Base-by-base conservation (phyloP, 345 rosid species). In the Corchorus capsularis region DNA sequence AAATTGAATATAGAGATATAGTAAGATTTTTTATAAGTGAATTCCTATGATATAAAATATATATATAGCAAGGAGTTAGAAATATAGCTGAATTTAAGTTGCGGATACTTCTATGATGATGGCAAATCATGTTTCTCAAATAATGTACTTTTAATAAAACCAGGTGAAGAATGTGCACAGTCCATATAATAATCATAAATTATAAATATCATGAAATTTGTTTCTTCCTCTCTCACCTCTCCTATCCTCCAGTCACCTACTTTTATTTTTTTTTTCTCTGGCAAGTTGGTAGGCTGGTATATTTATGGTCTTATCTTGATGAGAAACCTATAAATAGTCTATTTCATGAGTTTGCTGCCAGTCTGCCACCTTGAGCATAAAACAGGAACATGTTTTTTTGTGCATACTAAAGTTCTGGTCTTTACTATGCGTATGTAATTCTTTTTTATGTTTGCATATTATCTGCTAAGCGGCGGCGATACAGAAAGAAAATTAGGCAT, bases 261-360 rank as follows among this genome's bases (percentile, higher is more conserved):
- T n/a, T n/a, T n/a, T n/a, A n/a, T n/a, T n/a, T n/a, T 2, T 15
- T 35, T 35, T 35, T 12, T 22, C 35, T 66, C 16, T 50, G 34
- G 10, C 41, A 16, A 50, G 73, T 69, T 69, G 47, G n/a, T 52
- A 69, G 73, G 73, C 57, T 69, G 27, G 46, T 69, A 45, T 69
- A 69, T 53, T 69, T 34, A 35, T 34, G 9, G 32, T 52, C 2
- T 69, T 69, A 57, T 67, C 10, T 47, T 47, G 72, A 27, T 47
- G 41, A 68, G 54, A 20, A 64, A 39, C 12, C 2, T 64, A 20
- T 66, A 15, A 27, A 66, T 27, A 41, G 14, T 41, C 27, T 49
- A 3, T 64, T 69, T 69, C 22, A 50, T 32, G 12, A 45, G 46
- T 69, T 34, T 69, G 72, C 43, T 34, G 60, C 57, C 20, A 27